Evolutionary conservation across 176 grass and related monocot species (phyloP).

Genomic region (Zea mays): DNA sequence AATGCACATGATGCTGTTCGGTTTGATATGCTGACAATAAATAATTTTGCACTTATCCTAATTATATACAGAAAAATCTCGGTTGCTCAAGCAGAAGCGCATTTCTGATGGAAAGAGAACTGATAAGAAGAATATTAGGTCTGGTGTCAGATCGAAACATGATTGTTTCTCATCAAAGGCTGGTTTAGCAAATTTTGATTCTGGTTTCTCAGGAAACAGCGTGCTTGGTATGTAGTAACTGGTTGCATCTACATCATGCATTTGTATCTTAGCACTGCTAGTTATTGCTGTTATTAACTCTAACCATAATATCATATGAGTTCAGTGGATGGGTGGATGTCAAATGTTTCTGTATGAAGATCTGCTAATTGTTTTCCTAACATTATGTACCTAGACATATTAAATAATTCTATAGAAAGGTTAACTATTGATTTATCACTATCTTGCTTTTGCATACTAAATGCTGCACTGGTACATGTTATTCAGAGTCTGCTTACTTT

Average conservation of each 20-base stretch:
- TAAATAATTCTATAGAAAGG: slow-evolving; percentile 8
- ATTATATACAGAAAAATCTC: slow-evolving; percentile 68
- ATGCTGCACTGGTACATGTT: not conserved
- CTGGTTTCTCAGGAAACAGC: slow-evolving; percentile 60
- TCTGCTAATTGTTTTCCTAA: not conserved
- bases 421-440: slow-evolving; percentile 30
- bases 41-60: slow-evolving; percentile 41
- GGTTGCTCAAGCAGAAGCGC: slow-evolving; percentile 80
- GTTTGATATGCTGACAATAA: slow-evolving; percentile 45
- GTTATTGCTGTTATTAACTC: slow-evolving; percentile 24
- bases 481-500: slow-evolving; percentile 27
- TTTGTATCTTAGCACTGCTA: slow-evolving; percentile 26
- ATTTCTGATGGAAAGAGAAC: slow-evolving; percentile 71
- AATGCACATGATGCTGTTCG: slow-evolving; percentile 26
- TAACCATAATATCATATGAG: not conserved
- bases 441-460: slow-evolving; percentile 7
- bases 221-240: slow-evolving; percentile 68
- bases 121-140: slow-evolving; percentile 85
- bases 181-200: slow-evolving; percentile 77
- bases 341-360: not conserved
- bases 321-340: slow-evolving; percentile 22
- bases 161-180: slow-evolving; percentile 75
- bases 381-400: slow-evolving; percentile 9
- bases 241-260: slow-evolving; percentile 27
- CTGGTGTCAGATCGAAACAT: slow-evolving; percentile 72